phyloP scores from a whole-genome alignment of 1,284 basidiomycete genomes.

The Irpex sp. region DNA sequence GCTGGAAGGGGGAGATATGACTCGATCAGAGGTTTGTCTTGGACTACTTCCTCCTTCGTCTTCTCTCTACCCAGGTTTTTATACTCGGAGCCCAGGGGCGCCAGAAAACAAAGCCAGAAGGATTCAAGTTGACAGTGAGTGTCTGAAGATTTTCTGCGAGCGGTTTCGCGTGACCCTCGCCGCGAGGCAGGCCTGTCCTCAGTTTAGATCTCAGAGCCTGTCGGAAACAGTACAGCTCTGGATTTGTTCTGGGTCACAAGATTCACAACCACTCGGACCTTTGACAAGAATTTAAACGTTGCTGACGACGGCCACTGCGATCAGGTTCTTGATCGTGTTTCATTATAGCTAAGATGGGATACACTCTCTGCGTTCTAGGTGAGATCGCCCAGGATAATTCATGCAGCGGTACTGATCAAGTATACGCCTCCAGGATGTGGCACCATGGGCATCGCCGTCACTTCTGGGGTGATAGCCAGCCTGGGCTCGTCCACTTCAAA shows the following conservation, averaged over 20 bases:
- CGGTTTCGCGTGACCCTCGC: not conserved
- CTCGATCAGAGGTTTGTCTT: not conserved
- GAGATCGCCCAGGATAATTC: constrained; percentile 2
- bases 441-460: constrained; percentile 96
- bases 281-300: not conserved
- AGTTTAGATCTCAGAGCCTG: not conserved
- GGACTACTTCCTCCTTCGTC: not conserved
- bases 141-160: not conserved
- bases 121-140: not conserved
- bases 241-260: not conserved
- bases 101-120: not conserved
- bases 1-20: not conserved
- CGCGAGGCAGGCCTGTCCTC: not conserved
- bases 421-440: constrained; percentile 74
- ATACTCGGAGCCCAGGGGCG: not conserved
- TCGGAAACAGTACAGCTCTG: not conserved
- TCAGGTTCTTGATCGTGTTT: constrained; percentile 4
- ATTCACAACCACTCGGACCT: not conserved
- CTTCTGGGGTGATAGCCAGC: constrained; percentile 85
- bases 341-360: constrained; percentile 41
- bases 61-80: not conserved
- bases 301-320: constrained; percentile 7
- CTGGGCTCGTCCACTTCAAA: constrained; percentile 45
- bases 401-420: constrained; percentile 8
- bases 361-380: constrained; percentile 63